Conservation (phyloP, 2,329 filamentous ascomycete species). For the Hypoxylon sp. region DNA sequence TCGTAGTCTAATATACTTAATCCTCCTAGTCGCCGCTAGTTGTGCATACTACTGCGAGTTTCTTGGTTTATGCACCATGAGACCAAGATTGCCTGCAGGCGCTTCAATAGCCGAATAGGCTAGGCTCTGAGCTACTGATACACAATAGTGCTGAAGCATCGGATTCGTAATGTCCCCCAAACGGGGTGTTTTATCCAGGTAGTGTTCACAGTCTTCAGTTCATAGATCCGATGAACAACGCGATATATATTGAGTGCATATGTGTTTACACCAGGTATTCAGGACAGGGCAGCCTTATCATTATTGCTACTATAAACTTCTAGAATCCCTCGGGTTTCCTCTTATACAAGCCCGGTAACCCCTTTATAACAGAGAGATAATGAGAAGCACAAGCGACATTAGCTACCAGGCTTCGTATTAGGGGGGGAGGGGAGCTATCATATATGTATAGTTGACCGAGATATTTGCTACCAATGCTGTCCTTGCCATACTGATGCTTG, state of each 20-base stretch:
- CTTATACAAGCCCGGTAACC: neutral
- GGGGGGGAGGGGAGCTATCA: neutral
- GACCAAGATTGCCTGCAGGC: constrained; percentile 24
- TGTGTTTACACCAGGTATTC: constrained; percentile 31
- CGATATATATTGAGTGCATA: constrained; percentile 30
- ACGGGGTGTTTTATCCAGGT: constrained; percentile 2
- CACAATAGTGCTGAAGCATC: neutral
- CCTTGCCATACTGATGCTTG: constrained; percentile 42
- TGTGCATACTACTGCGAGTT: constrained; percentile 45
- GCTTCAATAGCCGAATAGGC: constrained; percentile 26
- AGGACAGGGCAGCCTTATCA: constrained; percentile 11
- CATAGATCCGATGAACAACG: neutral
- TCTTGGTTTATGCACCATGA: constrained; percentile 34
- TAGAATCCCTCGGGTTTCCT: constrained; percentile 14
- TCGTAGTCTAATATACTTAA: constrained; percentile 32
- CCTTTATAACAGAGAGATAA: neutral
- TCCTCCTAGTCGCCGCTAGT: constrained; percentile 32
- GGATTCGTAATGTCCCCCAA: constrained; percentile 2
- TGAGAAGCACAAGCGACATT: constrained; percentile 13
- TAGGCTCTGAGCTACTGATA: constrained; percentile 10
- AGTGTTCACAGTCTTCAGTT: constrained; percentile 9
- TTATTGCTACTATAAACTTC: constrained; percentile 15
- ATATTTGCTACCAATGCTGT: constrained; percentile 38
- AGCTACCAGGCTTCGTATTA: constrained; percentile 10
- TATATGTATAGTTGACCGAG: constrained; percentile 9